Evolutionary conservation across 768 basidiomycete species (phyloP).

Genomic region (Arthromyces matolae): DNA sequence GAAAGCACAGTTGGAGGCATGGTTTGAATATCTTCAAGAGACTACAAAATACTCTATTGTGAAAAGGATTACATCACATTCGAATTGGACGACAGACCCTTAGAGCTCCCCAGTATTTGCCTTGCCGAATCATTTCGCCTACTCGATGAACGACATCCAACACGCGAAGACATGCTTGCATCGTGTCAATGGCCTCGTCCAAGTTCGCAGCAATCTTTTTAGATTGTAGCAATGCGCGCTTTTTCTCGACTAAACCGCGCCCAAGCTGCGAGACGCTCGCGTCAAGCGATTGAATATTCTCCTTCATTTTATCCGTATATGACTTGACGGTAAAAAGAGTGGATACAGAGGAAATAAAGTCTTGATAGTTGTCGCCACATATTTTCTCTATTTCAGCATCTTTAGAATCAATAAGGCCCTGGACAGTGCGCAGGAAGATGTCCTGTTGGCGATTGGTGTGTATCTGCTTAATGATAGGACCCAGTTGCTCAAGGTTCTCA

Average conservation of each 20-base stretch:
- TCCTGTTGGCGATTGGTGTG: slow-evolving; percentile 87
- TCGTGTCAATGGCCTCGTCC: slow-evolving; percentile 93
- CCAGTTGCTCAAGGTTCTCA: slow-evolving; percentile 94
- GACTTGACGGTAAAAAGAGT: slow-evolving; percentile 94
- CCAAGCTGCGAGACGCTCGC: slow-evolving; percentile 86
- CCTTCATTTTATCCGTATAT: slow-evolving; percentile 90
- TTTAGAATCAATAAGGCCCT: slow-evolving; percentile 88
- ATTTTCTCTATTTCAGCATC: slow-evolving; percentile 95
- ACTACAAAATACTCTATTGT: slow-evolving; percentile 47
- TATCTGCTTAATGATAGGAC: slow-evolving; percentile 92
- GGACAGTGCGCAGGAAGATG: slow-evolving; percentile 79
- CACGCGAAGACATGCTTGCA: slow-evolving; percentile 89
- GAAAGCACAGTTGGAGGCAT: slow-evolving; percentile 87
- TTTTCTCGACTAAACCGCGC: slow-evolving; percentile 87
- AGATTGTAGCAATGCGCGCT: slow-evolving; percentile 81
- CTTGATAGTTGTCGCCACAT: slow-evolving; percentile 95
- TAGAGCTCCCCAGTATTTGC: slow-evolving; percentile 95
- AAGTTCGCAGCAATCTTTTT: slow-evolving; percentile 92
- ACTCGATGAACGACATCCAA: slow-evolving; percentile 92
- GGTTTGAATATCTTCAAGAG: slow-evolving; percentile 90
- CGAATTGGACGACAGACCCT: slow-evolving; percentile 61
- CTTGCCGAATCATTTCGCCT: slow-evolving; percentile 87
- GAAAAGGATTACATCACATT: slow-evolving; percentile 29
- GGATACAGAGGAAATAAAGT: slow-evolving; percentile 96
- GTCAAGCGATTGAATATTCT: slow-evolving; percentile 88